Evolutionary conservation across 2,329 filamentous ascomycete species (phyloP), one percentile per base, ranked within the genome.

Genomic region (Colletotrichum eremochloae): DNA sequence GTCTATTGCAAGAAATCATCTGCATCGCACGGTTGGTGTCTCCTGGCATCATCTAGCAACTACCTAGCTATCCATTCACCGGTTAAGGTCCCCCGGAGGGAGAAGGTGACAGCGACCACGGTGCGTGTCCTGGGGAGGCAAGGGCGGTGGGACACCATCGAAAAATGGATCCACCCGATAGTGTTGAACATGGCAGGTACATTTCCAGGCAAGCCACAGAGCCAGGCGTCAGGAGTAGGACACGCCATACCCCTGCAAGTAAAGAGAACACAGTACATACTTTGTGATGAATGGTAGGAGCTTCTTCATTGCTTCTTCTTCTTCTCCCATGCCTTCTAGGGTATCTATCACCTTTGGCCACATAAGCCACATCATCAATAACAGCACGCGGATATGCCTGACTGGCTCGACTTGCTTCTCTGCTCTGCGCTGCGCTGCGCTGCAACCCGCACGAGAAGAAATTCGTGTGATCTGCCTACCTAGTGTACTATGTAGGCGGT

Each of bases 171-270:
- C 69, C 60, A 64, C 33, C 55, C 66, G 69, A 64, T 72, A 72
- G 69, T 69, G 69, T 68, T 65, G n/a, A 40, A 72, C 69, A 64
- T 69, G 69, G 66, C 66, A 72, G 53, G 69, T 72, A 72, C 69
- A 46, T 64, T 15, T 11, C 18, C 53, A 29, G 31, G 38, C 55
- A 72, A 64, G 70, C 70, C 70, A 72, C 70, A 72, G 66, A 48
- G 70, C 70, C 55, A 46, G 70, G 53, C 53, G 29, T 44, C 40
- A 6, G 44, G 38, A 52, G 46, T 42, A 55, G 44, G 66, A 58
- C 60, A 55, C 46, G 58, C 52, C 52, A 24, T 46, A 63, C 65
- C 68, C 68, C 57, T 72, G 69, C 65, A 63, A 52, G 31, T 36
- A 20, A 62, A 52, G 66, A 48, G 60, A 72, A 72, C 29, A 64